Conservation (phyloP, 1,284 basidiomycete species). For the Flammula alnicola region DNA sequence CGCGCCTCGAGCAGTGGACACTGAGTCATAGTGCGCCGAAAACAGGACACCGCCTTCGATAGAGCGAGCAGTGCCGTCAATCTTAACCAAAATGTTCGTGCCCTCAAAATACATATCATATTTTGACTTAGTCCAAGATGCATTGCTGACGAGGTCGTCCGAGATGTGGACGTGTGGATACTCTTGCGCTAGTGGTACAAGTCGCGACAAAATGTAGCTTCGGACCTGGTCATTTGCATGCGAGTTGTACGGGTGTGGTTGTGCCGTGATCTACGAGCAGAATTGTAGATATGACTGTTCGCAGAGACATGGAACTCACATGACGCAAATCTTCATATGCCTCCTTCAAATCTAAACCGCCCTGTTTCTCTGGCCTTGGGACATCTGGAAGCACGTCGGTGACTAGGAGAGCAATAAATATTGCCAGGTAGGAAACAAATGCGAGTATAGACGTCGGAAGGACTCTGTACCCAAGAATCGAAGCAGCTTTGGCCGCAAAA, state of each 20-base stretch:
- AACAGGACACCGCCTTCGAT: slow-evolving; percentile 61
- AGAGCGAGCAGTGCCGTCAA: slow-evolving; percentile 53
- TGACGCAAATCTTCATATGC: slow-evolving; percentile 66
- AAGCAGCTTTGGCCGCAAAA: slow-evolving; percentile 16
- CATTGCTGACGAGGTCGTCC: slow-evolving; percentile 64
- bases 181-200: slow-evolving; percentile 48
- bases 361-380: slow-evolving; percentile 46
- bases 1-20: slow-evolving; percentile 74
- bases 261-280: slow-evolving; percentile 56
- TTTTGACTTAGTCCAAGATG: too few species aligned
- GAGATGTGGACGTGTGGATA: slow-evolving; percentile 51
- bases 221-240: slow-evolving; percentile 74
- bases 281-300: neutral
- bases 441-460: slow-evolving; percentile 56
- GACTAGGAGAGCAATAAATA: slow-evolving; percentile 56
- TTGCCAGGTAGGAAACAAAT: slow-evolving; percentile 52
- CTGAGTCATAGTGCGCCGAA: slow-evolving; percentile 81
- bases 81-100: slow-evolving; percentile 71
- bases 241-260: slow-evolving; percentile 77
- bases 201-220: slow-evolving; percentile 57
- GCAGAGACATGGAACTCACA: slow-evolving; percentile 40
- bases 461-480: slow-evolving; percentile 32
- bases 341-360: slow-evolving; percentile 57
- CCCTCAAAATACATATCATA: slow-evolving; percentile 68
- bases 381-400: slow-evolving; percentile 58